A percentile compares a stretch with the other conserved stretches of the same genome.
Evolutionary conservation across 108 stramenopile species (phyloP).

Genomic region (Pelagomonas calceolata): DNA sequence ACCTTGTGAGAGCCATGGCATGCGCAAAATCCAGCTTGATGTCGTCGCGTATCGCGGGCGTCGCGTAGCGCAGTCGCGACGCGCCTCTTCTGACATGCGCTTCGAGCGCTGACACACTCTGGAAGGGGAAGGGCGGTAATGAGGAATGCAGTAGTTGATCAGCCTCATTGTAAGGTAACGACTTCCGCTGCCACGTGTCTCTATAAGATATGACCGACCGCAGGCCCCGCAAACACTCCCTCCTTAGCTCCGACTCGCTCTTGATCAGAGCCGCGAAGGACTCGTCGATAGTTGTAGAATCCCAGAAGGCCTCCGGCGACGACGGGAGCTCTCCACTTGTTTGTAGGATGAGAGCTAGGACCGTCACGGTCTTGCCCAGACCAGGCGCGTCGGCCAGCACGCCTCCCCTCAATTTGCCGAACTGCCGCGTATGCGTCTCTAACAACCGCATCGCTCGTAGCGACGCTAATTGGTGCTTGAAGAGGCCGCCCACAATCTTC

Average conservation of each 20-base stretch:
- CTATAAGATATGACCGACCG: background rate
- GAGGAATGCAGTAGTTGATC: slow-evolving; percentile 21
- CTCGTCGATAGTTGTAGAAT: slow-evolving; percentile 18
- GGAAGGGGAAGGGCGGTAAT: slow-evolving; percentile 26
- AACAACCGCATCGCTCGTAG: slow-evolving; percentile 41
- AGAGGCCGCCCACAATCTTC: slow-evolving; percentile 28
- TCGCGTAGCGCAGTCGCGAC: background rate
- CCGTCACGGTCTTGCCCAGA: slow-evolving; percentile 67
- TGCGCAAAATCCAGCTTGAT: slow-evolving; percentile 32
- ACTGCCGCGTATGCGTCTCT: slow-evolving; percentile 26
- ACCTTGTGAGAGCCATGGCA: slow-evolving; percentile 28
- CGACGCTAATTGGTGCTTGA: slow-evolving; percentile 43
- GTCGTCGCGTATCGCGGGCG: background rate
- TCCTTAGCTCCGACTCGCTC: slow-evolving; percentile 21
- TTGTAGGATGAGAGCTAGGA: slow-evolving; percentile 43
- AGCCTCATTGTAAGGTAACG: slow-evolving; percentile 2
- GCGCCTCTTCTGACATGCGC: slow-evolving; percentile 13
- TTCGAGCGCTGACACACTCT: slow-evolving; percentile 28
- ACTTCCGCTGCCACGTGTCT: background rate
- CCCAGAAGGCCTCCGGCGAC: slow-evolving; percentile 41
- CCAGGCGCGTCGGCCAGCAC: slow-evolving; percentile 71
- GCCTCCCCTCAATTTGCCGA: slow-evolving; percentile 53
- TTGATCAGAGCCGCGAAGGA: slow-evolving; percentile 24
- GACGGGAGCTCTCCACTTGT: slow-evolving; percentile 32
- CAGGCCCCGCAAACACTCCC: slow-evolving; percentile 2